These are phyloP conservation scores for Hypoxylon fragiforme DNA, from an alignment of 495 filamentous ascomycete species.

Conservation along the genomic window DNA sequence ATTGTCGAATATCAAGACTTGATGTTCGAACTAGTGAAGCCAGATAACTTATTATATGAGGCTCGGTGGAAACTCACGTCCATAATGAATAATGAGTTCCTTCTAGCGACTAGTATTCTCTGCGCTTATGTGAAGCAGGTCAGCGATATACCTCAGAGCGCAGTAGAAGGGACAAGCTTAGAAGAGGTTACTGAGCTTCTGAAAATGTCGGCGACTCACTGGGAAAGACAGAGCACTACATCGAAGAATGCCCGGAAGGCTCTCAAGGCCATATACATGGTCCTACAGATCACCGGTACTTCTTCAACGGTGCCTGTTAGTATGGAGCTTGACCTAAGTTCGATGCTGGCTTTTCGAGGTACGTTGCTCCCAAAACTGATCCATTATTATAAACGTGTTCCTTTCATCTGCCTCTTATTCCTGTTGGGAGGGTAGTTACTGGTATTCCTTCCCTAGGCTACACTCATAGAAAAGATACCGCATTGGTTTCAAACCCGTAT, in stretches of 20 bases:
- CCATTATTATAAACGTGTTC: background rate
- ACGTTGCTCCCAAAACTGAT: background rate
- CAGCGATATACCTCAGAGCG: constrained; percentile 3
- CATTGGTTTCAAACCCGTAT: background rate
- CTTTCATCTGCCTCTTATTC: background rate
- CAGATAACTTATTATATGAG: constrained; percentile 37
- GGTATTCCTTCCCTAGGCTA: background rate
- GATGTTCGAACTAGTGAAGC: constrained; percentile 38
- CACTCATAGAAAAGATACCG: background rate
- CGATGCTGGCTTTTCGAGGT: constrained; percentile 26
- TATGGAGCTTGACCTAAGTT: constrained; percentile 12
- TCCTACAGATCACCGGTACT: constrained; percentile 9
- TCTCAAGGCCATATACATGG: constrained; percentile 18
- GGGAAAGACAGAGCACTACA: constrained; percentile 21
- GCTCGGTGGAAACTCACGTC: constrained; percentile 42
- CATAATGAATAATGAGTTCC: constrained; percentile 42
- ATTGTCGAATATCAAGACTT: constrained; percentile 42
- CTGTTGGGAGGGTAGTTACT: background rate
- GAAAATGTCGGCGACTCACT: constrained; percentile 15
- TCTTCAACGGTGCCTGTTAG: constrained; percentile 7
- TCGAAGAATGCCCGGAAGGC: constrained; percentile 31
- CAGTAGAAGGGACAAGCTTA: constrained; percentile 6
- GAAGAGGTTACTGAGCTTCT: constrained; percentile 24
- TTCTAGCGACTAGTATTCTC: constrained; percentile 43
- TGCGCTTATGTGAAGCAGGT: constrained; percentile 41